phyloP scores from a whole-genome alignment of 2,329 filamentous ascomycete species.

The Cladosporium colombiae region DNA sequence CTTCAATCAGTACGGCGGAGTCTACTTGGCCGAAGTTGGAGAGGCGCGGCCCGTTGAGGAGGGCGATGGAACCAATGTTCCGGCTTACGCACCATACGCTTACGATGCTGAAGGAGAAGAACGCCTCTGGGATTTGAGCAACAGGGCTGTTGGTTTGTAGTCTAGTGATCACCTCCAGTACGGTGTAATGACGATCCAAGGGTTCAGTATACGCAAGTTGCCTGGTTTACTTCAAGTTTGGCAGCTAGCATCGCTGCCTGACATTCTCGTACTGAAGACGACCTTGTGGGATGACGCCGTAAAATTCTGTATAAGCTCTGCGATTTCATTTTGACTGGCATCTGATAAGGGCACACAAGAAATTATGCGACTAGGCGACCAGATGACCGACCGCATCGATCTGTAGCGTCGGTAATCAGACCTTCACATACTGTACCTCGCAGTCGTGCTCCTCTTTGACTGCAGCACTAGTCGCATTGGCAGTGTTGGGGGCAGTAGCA shows the following conservation, averaged over 20 bases:
- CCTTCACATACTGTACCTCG: not conserved
- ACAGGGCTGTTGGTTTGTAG: slow-evolving; percentile 26
- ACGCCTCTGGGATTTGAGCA: slow-evolving; percentile 47
- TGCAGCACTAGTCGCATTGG: not conserved
- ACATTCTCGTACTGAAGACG: not conserved
- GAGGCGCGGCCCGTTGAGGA: slow-evolving; percentile 36
- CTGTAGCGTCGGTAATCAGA: not conserved
- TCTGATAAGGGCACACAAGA: not conserved
- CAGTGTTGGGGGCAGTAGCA: not conserved
- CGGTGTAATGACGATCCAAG: not conserved
- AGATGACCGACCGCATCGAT: not conserved
- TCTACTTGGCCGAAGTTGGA: slow-evolving; percentile 48
- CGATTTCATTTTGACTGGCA: not conserved
- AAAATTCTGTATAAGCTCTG: not conserved
- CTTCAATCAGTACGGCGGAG: slow-evolving; percentile 44
- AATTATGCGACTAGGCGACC: not conserved
- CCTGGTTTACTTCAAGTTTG: not conserved
- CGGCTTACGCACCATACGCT: slow-evolving; percentile 40
- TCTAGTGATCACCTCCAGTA: not conserved
- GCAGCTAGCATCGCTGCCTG: not conserved
- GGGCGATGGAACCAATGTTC: slow-evolving; percentile 24
- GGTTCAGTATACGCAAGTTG: not conserved
- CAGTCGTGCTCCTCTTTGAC: not conserved
- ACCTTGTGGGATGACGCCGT: not conserved
- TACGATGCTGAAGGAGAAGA: slow-evolving; percentile 45